Base-by-base conservation (phyloP, 1,139 yeast genomes). In the Komagataea norvegica region DNA sequence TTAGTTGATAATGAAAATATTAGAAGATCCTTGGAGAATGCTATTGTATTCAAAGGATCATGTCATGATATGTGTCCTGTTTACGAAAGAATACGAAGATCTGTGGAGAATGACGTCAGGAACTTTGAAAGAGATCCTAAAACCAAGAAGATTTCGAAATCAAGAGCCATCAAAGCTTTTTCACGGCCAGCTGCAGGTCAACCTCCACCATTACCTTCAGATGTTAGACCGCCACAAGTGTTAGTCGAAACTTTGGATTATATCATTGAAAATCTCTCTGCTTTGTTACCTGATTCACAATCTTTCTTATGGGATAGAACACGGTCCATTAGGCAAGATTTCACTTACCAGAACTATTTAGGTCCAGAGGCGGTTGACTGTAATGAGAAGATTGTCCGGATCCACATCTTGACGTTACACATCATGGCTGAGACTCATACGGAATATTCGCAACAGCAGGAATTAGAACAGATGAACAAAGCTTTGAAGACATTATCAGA, bases 121-220 rank as follows among this genome's bases (percentile, higher is more conserved):
- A 68, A 74, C 9, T 68, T 82, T 52, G 99, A 91, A 61, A 80
- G 72, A 47, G 89, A 82, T 48, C 74, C 79, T 1, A 45, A 33
- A 1, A 74, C 84, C 1, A 79, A 80, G n/a, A 70, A 66, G 44
- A 84, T 88, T 3, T 72, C 89, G 0, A 61, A 74, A 29, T 57
- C 59, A 3, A 68, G 70, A 33, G 96, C 97, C 0, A 76, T 93
- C 7, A 93, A 93, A 60, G 95, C 96, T 2, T 93, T 91, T 57
- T 85, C 95, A 24, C 69, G 99, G 49, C 97, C 99, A 0, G 96
- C 96, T 9, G 97, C 98, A 1, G 98, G 98, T 9, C 96, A 93
- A 51, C 95, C 96, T 1, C 97, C 97, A 5, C 95, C 97, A 4
- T 65, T 93, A 40, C 99, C 98, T 0, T 87, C 96, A 0, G 98